Evolutionary conservation across 306 rosid genomes (phyloP).

Genomic region (Pterocarpus santalinus): DNA sequence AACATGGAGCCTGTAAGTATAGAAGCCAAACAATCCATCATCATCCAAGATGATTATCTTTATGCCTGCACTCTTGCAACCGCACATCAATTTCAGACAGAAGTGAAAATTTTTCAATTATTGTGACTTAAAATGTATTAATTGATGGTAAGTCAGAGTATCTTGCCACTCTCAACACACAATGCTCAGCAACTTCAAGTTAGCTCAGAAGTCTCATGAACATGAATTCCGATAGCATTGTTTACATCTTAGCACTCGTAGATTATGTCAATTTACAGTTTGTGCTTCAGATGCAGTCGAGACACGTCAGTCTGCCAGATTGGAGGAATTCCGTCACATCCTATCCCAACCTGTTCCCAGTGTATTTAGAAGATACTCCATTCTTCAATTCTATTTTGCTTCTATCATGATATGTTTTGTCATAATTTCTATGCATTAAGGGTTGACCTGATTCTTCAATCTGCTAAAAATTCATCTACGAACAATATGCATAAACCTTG

Average conservation of each 20-base stretch:
- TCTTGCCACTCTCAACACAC: neutral
- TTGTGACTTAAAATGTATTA: neutral
- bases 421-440: neutral
- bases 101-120: neutral
- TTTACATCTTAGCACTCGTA: neutral
- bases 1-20: neutral
- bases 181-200: neutral
- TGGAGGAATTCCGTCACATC: constrained; percentile 21
- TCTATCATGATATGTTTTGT: neutral
- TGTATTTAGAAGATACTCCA: neutral
- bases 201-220: neutral
- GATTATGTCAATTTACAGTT: no score
- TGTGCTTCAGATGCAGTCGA: neutral
- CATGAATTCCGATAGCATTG: neutral
- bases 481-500: neutral
- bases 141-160: neutral
- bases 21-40: neutral
- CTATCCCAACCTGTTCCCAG: neutral
- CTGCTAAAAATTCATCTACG: neutral
- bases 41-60: neutral
- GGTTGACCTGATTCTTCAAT: neutral
- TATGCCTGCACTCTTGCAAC: neutral
- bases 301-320: constrained; percentile 14
- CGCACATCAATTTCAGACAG: neutral
- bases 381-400: constrained; percentile 5